phyloP scores from a whole-genome alignment of 176 grass and related monocot genomes.

The Oryza australiensis region DNA sequence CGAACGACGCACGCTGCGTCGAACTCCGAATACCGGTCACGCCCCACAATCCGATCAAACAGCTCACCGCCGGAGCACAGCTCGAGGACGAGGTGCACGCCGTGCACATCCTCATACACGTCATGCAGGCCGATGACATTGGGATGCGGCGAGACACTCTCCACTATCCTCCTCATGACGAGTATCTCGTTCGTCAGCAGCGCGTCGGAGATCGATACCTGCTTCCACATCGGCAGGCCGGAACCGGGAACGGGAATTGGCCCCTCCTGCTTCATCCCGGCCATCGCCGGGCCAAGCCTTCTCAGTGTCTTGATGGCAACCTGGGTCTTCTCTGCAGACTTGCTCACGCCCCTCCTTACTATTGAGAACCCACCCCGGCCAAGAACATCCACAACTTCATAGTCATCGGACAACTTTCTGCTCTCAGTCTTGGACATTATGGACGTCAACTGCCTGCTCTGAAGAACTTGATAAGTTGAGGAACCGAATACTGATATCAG shows the following conservation, averaged over 20 bases:
- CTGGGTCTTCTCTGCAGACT: constrained; percentile 39
- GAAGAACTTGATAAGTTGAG: background rate
- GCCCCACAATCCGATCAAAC: constrained; percentile 60
- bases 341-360: constrained; percentile 66
- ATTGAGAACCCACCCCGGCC: constrained; percentile 68
- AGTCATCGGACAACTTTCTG: constrained; percentile 59
- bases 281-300: constrained; percentile 48
- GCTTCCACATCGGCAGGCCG: constrained; percentile 54
- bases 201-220: constrained; percentile 64
- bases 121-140: constrained; percentile 67
- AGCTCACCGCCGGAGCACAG: constrained; percentile 64
- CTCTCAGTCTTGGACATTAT: constrained; percentile 49
- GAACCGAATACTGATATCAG: background rate
- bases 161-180: constrained; percentile 76
- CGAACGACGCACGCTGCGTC: constrained; percentile 48
- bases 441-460: background rate
- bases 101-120: constrained; percentile 54
- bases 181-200: constrained; percentile 69
- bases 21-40: constrained; percentile 51
- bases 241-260: constrained; percentile 6
- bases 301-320: constrained; percentile 66
- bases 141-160: constrained; percentile 58
- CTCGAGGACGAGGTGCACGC: constrained; percentile 65
- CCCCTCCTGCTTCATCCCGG: constrained; percentile 33
- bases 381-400: constrained; percentile 58